Base-by-base conservation (phyloP, 139 green algal species). In the Closterium sp. region DNA sequence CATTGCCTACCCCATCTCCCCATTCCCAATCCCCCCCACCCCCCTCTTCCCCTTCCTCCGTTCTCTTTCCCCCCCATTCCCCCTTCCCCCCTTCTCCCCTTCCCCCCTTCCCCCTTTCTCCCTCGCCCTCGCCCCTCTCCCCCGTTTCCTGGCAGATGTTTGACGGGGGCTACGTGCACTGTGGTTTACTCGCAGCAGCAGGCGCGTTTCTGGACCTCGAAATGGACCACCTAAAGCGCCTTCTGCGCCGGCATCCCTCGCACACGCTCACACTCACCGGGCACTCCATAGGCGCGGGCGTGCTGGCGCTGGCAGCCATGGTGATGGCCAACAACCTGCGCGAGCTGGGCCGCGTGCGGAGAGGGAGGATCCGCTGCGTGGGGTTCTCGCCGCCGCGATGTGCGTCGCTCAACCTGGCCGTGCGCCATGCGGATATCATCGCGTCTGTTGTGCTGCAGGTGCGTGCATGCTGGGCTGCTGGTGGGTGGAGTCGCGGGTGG, bases 261-360 rank as follows among this genome's bases (percentile, higher is more conserved):
- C 91, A 93, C 86, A 93, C 91, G 21, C 34, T 93, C 87, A 93
- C 91, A 22, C 84, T 93, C 21, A 88, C 32, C 4, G 91, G 91
- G 27, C 91, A 93, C 73, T 93, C 91, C 70, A 34, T 93, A 28
- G 91, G 91, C 24, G 42, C 70, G 27, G 91, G 91, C 24, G 38
- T 93, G 30, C 32, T 87, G 21, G 86, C 91, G 19, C 85, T 87
- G n/a, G 28, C 28, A 31, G 85, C 85, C n/a, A 87, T 87, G 28
- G 85, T 87, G 28, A 27, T 87, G 85, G n/a, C 28, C 85, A 30
- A 87, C 28, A 87, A 87, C 28, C 85, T 87, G 19, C 31, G 31
- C 1, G 27, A 84, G 85, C 86, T 93, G 24, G 91, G 91, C 17
- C 31, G 28, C 24, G 85, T 93, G 29, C n/a, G 28, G 9, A 86